Conservation (phyloP, 331 rosid genomes). For the Rhamnella rubrinervis region DNA sequence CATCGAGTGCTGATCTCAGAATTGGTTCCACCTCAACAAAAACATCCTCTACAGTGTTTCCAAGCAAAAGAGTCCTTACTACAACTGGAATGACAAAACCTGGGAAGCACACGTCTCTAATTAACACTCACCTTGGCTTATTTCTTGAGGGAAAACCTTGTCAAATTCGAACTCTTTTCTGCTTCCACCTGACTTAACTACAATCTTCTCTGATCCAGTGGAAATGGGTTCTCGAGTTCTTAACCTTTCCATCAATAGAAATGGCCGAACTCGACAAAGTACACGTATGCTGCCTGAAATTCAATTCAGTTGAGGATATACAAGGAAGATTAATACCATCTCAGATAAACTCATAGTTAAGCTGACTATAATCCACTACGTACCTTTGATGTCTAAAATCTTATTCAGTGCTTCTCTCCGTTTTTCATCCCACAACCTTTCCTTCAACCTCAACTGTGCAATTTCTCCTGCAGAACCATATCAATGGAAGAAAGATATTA, state of each 20-base stretch:
- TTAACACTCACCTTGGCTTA: constrained; percentile 75
- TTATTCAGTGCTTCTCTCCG: constrained; percentile 76
- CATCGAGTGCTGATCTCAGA: constrained; percentile 84
- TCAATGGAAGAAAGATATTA: constrained; percentile 9
- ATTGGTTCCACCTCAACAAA: constrained; percentile 89
- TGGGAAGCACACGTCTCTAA: constrained; percentile 13
- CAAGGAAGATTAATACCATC: constrained; percentile 6
- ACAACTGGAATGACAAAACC: constrained; percentile 21
- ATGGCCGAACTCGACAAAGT: constrained; percentile 81
- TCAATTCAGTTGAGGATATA: constrained; percentile 10
- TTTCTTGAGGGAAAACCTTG: constrained; percentile 66
- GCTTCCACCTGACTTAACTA: constrained; percentile 55
- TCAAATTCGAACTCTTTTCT: constrained; percentile 82
- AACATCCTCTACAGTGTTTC: constrained; percentile 51
- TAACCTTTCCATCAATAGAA: constrained; percentile 42
- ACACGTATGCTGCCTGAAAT: constrained; percentile 78
- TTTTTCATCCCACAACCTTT: constrained; percentile 42
- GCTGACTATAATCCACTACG: constrained; percentile 3
- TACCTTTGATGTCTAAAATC: constrained; percentile 90
- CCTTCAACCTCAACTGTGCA: constrained; percentile 59
- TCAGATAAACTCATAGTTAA: not conserved
- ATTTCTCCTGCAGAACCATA: constrained; percentile 58
- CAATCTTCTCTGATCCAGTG: constrained; percentile 58
- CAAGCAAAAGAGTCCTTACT: constrained; percentile 26
- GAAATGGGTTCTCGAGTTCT: constrained; percentile 50